Evolutionary conservation across 225 moss, liverwort and hornwort genomes (phyloP).

Genomic region (Climacium dendroides): DNA sequence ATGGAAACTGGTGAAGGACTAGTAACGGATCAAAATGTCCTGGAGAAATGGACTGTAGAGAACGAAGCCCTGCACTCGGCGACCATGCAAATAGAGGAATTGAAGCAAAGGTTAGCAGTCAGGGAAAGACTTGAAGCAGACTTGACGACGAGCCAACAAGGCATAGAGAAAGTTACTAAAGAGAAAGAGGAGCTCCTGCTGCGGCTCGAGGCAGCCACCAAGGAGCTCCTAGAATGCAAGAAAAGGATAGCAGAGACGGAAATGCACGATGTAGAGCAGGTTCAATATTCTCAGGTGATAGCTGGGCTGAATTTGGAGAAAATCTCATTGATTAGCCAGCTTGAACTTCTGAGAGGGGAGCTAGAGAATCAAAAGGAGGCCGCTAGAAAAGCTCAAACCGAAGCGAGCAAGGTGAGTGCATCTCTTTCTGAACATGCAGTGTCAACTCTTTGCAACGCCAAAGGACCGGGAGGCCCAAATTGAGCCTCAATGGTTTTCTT

Average conservation of each 20-base stretch:
- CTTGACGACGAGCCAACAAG: background rate
- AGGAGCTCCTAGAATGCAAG: constrained; percentile 12
- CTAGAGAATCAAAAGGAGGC: constrained; percentile 11
- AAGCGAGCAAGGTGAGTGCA: constrained; percentile 14
- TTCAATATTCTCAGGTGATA: constrained; percentile 9
- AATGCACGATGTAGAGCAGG: constrained; percentile 3
- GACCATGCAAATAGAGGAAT: constrained; percentile 9
- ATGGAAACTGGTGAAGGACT: constrained; percentile 18
- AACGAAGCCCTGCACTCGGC: constrained; percentile 16
- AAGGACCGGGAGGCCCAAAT: background rate
- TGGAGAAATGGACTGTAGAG: constrained; percentile 28
- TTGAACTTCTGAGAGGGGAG: constrained; percentile 11
- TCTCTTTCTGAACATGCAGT: background rate
- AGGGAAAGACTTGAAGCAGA: constrained; percentile 18
- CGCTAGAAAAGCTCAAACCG: background rate
- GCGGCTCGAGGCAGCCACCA: background rate
- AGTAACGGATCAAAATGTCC: constrained; percentile 5
- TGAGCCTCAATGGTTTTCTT: background rate
- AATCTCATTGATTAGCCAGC: constrained; percentile 12
- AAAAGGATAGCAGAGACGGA: constrained; percentile 6
- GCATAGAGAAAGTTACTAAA: background rate
- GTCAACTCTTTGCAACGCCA: background rate
- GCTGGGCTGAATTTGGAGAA: constrained; percentile 15
- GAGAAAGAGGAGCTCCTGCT: constrained; percentile 24
- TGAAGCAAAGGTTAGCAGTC: constrained; percentile 5